Conservation (phyloP, 108 stramenopile genomes). For the Pseudonitzschia pungens region DNA sequence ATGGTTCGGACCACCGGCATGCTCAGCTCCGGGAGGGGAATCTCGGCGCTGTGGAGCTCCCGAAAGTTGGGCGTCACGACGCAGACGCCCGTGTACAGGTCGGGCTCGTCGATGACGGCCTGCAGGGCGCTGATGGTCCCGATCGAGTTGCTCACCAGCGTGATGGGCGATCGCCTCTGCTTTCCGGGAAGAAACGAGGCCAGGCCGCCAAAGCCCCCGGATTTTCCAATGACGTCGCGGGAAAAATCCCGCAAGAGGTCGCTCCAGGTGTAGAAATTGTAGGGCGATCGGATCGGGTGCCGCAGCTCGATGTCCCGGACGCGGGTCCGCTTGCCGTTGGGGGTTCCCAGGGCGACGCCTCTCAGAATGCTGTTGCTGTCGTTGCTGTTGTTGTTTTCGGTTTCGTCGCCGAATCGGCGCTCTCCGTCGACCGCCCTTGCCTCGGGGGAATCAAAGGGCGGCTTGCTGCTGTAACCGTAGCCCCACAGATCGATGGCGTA, state of each 20-base stretch:
- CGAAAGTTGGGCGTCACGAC: constrained; percentile 86
- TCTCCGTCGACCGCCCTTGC: constrained; percentile 64
- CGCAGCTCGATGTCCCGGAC: constrained; percentile 56
- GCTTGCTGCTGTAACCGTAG: constrained; percentile 88
- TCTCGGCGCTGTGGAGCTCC: constrained; percentile 87
- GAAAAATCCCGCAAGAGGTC: constrained; percentile 77
- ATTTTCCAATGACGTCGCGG: constrained; percentile 47
- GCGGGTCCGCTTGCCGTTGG: constrained; percentile 44
- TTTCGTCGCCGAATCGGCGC: constrained; percentile 47
- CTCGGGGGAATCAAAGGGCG: constrained; percentile 50
- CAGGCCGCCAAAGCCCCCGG: constrained; percentile 7
- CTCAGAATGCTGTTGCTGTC: constrained; percentile 21
- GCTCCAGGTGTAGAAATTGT: constrained; percentile 93
- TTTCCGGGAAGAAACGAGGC: constrained; percentile 1
- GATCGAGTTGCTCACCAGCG: constrained; percentile 91
- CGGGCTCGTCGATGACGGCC: constrained; percentile 79
- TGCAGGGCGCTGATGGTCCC: constrained; percentile 86
- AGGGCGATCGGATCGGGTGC: constrained; percentile 71
- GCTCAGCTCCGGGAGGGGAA: constrained; percentile 57
- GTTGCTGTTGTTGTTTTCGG: neutral
- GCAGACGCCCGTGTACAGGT: constrained; percentile 69
- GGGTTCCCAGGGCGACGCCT: constrained; percentile 60
- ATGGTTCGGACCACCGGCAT: constrained; percentile 77
- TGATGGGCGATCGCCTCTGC: constrained; percentile 34
- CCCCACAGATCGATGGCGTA: constrained; percentile 91